These are phyloP conservation scores for Phylloporus sp. DNA, from an alignment of 768 basidiomycete genomes.

Conservation along the genomic window DNA sequence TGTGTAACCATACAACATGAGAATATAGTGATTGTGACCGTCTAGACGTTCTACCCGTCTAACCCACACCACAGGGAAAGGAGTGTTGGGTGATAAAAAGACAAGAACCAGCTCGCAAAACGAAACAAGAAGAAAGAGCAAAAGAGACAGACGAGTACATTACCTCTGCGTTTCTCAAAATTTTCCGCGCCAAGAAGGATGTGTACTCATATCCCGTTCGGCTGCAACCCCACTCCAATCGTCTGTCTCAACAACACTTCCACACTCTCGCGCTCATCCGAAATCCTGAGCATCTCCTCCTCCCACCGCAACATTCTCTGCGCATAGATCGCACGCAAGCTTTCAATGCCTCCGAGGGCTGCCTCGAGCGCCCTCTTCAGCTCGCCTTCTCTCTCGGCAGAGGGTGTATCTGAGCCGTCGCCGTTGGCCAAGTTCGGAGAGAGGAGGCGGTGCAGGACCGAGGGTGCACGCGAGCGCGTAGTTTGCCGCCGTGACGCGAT, in stretches of 20 bases:
- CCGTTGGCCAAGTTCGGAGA: conserved; percentile 40
- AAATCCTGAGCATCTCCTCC: conserved; percentile 63
- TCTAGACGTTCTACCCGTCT: not conserved
- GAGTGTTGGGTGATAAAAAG: not conserved
- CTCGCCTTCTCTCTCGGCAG: conserved; percentile 57
- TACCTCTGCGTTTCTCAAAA: not conserved
- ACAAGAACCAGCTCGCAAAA: not conserved
- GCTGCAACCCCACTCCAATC: conserved; percentile 40
- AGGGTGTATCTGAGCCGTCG: conserved; percentile 52
- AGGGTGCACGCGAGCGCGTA: conserved; percentile 43
- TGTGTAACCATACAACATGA: not conserved
- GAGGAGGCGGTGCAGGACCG: conserved; percentile 45
- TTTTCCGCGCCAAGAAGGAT: not conserved
- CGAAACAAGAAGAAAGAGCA: not conserved
- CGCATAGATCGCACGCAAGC: conserved; percentile 62
- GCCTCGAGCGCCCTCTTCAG: conserved; percentile 65
- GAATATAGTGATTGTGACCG: not conserved
- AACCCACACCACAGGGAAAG: not conserved
- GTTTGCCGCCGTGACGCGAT: conserved; percentile 55
- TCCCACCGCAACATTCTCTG: conserved; percentile 65
- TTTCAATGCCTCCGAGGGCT: conserved; percentile 61
- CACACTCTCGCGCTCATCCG: conserved; percentile 64
- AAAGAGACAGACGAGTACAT: not conserved
- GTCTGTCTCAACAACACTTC: conserved; percentile 65
- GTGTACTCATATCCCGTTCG: conserved; percentile 13